Evolutionary conservation across 2,329 filamentous ascomycete species (phyloP).

Genomic region (Whalleya microplaca): DNA sequence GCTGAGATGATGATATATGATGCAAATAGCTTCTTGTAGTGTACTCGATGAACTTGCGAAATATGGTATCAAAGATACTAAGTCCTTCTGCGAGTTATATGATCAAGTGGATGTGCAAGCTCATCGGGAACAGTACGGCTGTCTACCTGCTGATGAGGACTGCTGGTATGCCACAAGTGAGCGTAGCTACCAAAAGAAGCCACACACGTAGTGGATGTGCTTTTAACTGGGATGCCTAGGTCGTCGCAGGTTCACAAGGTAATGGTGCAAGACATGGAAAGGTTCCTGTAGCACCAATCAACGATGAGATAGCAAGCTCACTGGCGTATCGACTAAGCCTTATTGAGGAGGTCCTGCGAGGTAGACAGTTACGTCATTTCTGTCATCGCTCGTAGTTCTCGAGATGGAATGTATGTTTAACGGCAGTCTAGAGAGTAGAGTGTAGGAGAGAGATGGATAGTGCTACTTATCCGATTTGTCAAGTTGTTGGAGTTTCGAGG

Average conservation of each 20-base stretch:
- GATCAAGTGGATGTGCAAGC: constrained; percentile 28
- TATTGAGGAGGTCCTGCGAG: no score
- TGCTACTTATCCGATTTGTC: no score
- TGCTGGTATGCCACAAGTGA: constrained; percentile 9
- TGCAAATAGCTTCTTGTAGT: constrained; percentile 36
- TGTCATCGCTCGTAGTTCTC: no score
- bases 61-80: constrained; percentile 37
- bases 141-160: constrained; percentile 34
- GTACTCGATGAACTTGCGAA: constrained; percentile 33
- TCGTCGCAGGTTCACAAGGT: constrained; percentile 22
- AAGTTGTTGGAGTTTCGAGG: no score
- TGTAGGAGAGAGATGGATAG: no score
- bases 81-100: background rate
- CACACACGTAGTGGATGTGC: background rate
- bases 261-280: constrained; percentile 16
- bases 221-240: constrained; percentile 6
- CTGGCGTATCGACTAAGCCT: no score
- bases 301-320: no score
- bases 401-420: no score
- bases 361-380: no score
- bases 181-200: constrained; percentile 1
- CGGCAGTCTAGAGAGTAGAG: no score
- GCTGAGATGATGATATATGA: constrained; percentile 37
- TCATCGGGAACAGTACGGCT: constrained; percentile 32
- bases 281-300: constrained; percentile 18